Evolutionary conservation across 371 early-diverging fungal genomes (phyloP).

Genomic region (Mortierella sp.): DNA sequence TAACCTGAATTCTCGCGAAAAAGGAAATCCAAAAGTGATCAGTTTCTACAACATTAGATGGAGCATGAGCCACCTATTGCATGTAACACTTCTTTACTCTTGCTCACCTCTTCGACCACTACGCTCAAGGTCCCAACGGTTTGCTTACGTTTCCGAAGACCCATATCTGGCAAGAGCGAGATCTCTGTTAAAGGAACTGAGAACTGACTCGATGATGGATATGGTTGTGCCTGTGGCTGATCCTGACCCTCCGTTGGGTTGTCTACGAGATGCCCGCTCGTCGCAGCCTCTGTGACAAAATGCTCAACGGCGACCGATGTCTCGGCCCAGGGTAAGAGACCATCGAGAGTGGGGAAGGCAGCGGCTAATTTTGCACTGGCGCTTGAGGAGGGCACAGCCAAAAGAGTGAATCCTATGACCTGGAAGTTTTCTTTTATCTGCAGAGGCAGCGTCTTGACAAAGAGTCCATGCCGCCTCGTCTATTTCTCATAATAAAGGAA

Average conservation of each 20-base stretch:
- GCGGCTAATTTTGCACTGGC: slow-evolving; percentile 20
- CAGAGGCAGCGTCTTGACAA: slow-evolving; percentile 38
- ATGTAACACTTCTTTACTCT: not conserved
- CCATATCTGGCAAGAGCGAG: slow-evolving; percentile 12
- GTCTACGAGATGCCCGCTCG: no score
- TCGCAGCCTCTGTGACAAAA: slow-evolving; percentile 16
- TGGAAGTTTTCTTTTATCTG: slow-evolving; percentile 35
- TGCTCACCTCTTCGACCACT: slow-evolving; percentile 38
- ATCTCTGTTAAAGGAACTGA: slow-evolving; percentile 30
- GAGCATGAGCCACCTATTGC: not conserved
- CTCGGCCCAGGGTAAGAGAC: slow-evolving; percentile 50
- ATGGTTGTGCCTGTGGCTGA: no score
- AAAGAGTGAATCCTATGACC: slow-evolving; percentile 47
- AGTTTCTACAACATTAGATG: no score
- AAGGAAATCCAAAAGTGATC: no score
- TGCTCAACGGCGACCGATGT: slow-evolving; percentile 48
- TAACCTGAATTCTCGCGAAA: no score
- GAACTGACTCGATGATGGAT: slow-evolving; percentile 3
- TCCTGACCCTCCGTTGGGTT: no score
- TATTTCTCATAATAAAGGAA: no score
- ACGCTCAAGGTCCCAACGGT: slow-evolving; percentile 39
- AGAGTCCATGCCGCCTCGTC: slow-evolving; percentile 15
- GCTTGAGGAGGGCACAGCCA: slow-evolving; percentile 31
- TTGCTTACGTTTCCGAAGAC: slow-evolving; percentile 38
- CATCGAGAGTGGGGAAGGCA: slow-evolving; percentile 37